Evolutionary conservation across 805 yeast species (phyloP), one percentile per base, ranked within the genome.

Genomic region (Suhomyces sp.): DNA sequence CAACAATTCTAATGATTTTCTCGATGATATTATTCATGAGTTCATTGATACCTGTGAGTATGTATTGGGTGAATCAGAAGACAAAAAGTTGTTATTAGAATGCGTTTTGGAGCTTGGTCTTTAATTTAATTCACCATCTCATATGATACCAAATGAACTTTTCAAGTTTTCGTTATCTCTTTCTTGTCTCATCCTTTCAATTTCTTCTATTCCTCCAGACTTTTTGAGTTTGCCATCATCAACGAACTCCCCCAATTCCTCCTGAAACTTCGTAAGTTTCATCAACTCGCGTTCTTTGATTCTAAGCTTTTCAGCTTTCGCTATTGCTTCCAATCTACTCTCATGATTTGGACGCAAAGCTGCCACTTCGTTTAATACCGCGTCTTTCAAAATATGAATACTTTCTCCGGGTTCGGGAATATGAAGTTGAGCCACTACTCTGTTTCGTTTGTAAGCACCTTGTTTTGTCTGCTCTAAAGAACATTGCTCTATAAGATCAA

Each of bases 201-300:
- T 73, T 61, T 90, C 97, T 56, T 88, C 96, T 19, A 91, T 80
- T 1, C 98, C 97, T 5, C 97, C 97, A 17, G 91, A 82, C 57
- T 83, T 87, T 63, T 88, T 89, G 53, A 93, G 75, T 63, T 80
- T 87, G 27, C 82, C 79, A 44, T 85, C 93, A 6, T 79, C 92
- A 6, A 93, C 97, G 75, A 90, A 93, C 19, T 82, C 87, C 1
- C 86, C 94, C 6, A 93, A 72, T 65, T 93, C 98, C 54, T 88
- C 91, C 65, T 87, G 89, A 63, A 93, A 93, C 50, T 85, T 86
- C 57, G 83, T 86, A 23, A 72, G 65, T 45, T 73, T 70, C 55
- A 82, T 71, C 57, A 84, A 70, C 54, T 80, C 85, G 53, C 81
- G 79, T 63, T 90, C 96, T 58, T 79, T 83, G 60, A 84, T 84